Evolutionary conservation across 2,329 filamentous ascomycete genomes (phyloP), one percentile per base, ranked within the genome.

Genomic region (Torrubiellomyces zombiae): DNA sequence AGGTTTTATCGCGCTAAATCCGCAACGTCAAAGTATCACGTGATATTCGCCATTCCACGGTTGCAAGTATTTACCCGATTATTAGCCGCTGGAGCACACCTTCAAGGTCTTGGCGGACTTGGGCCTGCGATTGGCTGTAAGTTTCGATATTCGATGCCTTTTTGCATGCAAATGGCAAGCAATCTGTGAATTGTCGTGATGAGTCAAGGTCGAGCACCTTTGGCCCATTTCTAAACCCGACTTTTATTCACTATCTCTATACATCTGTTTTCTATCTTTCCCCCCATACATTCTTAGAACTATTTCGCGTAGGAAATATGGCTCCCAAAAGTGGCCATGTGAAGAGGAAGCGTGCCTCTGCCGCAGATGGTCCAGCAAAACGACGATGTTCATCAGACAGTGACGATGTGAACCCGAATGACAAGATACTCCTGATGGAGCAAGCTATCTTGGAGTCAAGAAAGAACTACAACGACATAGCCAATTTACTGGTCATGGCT

Each of bases 391-490:
- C 59, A 28, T 51, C 64, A 32, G 52, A 53, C 48, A 37, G 35
- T 33, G 57, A 60, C 26, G 46, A 50, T 20, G 54, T 63, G 32
- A 64, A 72, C 42, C 48, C 58, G 22, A 66, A 75, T 44, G 61
- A 67, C 28, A 65, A 70, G 33, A 79, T 93, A 30, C 53, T 86
- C 20, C 55, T 69, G 27, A 64, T 94, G 27, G 85, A 94, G 54
- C 62, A 69, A 34, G 75, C 79, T 29, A 83, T 95, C 28, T 54
- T 83, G 32, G 75, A 89, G 48, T 92, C 83, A 24, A 78, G 73
- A 43, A 81, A 83, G 49, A 69, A 93, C 52, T 92, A 91, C 61
- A 92, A 93, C 58, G 82, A 92, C 44, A 86, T 95, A 41, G 64
- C 70, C 6, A 67, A 64, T 8, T 55, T 95, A 18, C 58, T 92